These are phyloP conservation scores for Pseudomonodictys pantanalensis DNA, from an alignment of 495 filamentous ascomycete species.

Conservation along the genomic window DNA sequence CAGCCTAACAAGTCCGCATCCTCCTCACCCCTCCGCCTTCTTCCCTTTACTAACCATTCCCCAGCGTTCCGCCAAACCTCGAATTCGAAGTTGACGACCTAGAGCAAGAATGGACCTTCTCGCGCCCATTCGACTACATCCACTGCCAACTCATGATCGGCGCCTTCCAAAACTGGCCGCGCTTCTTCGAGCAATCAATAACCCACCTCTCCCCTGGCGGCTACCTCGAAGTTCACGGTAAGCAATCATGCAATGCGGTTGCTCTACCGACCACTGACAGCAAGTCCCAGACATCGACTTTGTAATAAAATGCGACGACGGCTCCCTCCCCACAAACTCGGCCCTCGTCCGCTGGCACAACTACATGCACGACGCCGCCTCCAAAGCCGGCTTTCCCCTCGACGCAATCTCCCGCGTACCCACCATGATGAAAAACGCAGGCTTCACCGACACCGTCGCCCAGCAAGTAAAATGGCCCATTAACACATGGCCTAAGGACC, in stretches of 20 bases:
- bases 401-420: neutral
- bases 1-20: constrained; percentile 7
- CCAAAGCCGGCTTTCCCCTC: constrained; percentile 4
- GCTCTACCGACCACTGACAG: constrained; percentile 8
- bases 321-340: constrained; percentile 12
- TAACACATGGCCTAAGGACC: constrained; percentile 23
- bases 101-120: constrained; percentile 13
- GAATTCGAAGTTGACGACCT: constrained; percentile 12
- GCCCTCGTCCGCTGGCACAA: constrained; percentile 9
- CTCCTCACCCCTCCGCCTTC: neutral
- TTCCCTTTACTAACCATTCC: neutral
- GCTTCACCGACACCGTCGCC: constrained; percentile 12
- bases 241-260: neutral
- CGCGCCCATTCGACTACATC: constrained; percentile 13
- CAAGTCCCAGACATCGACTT: constrained; percentile 11
- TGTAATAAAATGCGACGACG: constrained; percentile 28
- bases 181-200: constrained; percentile 8
- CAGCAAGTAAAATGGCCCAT: constrained; percentile 19
- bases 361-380: constrained; percentile 2
- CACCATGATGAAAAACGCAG: constrained; percentile 1
- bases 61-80: constrained; percentile 15
- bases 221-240: too few species aligned
- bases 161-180: constrained; percentile 9
- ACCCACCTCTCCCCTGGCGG: neutral
- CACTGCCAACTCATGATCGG: constrained; percentile 10